phyloP scores from a whole-genome alignment of 2,329 filamentous ascomycete genomes.

The Talaromyces sp. region DNA sequence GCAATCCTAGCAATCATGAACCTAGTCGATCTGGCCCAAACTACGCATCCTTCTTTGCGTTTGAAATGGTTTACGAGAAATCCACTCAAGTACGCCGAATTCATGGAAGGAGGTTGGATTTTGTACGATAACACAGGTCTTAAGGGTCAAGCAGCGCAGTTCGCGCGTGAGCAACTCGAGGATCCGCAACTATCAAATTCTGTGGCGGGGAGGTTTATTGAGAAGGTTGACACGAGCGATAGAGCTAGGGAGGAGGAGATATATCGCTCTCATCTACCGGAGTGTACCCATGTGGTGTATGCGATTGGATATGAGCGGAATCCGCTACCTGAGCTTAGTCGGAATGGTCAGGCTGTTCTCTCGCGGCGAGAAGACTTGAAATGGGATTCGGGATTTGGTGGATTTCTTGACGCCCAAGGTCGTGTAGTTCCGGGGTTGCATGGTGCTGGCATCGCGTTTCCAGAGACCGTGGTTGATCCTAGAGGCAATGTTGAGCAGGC shows the following conservation, averaged over 20 bases:
- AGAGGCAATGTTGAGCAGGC: slow-evolving; percentile 59
- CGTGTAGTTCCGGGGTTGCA: slow-evolving; percentile 51
- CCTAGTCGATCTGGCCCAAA: slow-evolving; percentile 52
- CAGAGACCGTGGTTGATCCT: slow-evolving; percentile 59
- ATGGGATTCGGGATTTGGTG: slow-evolving; percentile 29
- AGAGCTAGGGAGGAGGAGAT: slow-evolving; percentile 42
- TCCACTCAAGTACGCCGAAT: slow-evolving; percentile 58
- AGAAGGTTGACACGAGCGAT: slow-evolving; percentile 45
- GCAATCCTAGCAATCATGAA: slow-evolving; percentile 62
- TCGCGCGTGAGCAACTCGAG: slow-evolving; percentile 58
- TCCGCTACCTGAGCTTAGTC: slow-evolving; percentile 47
- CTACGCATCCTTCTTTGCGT: slow-evolving; percentile 51
- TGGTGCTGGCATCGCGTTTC: slow-evolving; percentile 62
- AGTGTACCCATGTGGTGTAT: slow-evolving; percentile 53
- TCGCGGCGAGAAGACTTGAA: slow-evolving; percentile 30
- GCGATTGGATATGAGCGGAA: slow-evolving; percentile 57
- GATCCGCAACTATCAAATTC: slow-evolving; percentile 46
- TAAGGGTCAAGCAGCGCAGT: slow-evolving; percentile 59
- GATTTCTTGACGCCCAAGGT: slow-evolving; percentile 46
- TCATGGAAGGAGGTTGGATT: slow-evolving; percentile 59
- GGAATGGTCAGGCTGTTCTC: slow-evolving; percentile 29
- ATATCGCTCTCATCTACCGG: slow-evolving; percentile 47
- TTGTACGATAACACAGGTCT: slow-evolving; percentile 63
- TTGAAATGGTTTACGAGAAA: slow-evolving; percentile 63
- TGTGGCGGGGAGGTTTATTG: slow-evolving; percentile 46